These are phyloP conservation scores for Plantago elongata DNA, from an alignment of 257 asterid genomes.

Conservation along the genomic window DNA sequence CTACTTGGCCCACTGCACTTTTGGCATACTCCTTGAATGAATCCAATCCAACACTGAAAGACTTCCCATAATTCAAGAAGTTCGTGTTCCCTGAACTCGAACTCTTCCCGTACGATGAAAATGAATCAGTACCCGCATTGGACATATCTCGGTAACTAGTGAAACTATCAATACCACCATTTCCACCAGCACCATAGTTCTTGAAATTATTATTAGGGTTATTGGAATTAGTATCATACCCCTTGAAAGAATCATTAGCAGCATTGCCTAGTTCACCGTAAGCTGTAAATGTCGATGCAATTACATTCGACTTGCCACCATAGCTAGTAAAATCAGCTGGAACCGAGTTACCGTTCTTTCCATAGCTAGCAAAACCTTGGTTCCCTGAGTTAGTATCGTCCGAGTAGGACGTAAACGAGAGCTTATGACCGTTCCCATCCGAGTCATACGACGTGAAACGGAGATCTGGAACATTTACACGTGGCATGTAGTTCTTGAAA, in stretches of 20 bases:
- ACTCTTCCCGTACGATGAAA: constrained; percentile 53
- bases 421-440: constrained; percentile 49
- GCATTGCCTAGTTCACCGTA: constrained; percentile 58
- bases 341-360: constrained; percentile 52
- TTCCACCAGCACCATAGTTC: constrained; percentile 59
- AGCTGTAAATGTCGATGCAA: constrained; percentile 56
- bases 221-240: constrained; percentile 52
- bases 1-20: constrained; percentile 36
- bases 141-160: constrained; percentile 56
- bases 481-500: constrained; percentile 53
- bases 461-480: constrained; percentile 78
- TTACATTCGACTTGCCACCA: constrained; percentile 61
- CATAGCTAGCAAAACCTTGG: constrained; percentile 53
- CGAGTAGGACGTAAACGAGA: constrained; percentile 50
- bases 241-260: constrained; percentile 74
- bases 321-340: constrained; percentile 57
- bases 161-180: constrained; percentile 48
- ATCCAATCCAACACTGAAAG: constrained; percentile 65
- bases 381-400: constrained; percentile 72
- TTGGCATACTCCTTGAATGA: constrained; percentile 66
- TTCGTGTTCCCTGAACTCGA: constrained; percentile 43
- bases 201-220: constrained; percentile 65
- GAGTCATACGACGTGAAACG: constrained; percentile 65
- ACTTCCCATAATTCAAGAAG: constrained; percentile 68
- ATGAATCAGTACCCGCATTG: constrained; percentile 60